phyloP scores from a whole-genome alignment of 2,329 filamentous ascomycete species.

The Ascochyta fabae region DNA sequence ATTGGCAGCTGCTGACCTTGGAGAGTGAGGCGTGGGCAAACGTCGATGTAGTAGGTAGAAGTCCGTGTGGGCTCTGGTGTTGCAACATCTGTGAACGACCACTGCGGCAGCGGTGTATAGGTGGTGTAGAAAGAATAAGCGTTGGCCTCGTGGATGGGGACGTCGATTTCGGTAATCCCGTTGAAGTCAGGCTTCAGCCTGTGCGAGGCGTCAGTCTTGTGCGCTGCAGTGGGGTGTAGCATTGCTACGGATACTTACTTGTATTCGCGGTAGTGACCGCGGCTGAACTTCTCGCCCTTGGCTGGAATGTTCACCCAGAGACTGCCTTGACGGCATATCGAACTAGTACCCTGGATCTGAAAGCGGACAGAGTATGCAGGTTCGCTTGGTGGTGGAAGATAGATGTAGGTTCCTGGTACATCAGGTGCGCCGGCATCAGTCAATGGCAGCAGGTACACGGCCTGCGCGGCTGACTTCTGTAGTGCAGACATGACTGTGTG shows the following conservation, averaged over 20 bases:
- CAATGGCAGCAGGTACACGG: slow-evolving; percentile 84
- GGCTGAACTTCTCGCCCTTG: slow-evolving; percentile 74
- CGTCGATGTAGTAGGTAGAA: slow-evolving; percentile 87
- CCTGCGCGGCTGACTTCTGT: slow-evolving; percentile 29
- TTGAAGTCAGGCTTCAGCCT: slow-evolving; percentile 94
- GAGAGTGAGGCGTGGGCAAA: slow-evolving; percentile 79
- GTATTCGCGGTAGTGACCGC: slow-evolving; percentile 83
- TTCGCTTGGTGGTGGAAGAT: slow-evolving; percentile 79
- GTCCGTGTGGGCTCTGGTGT: slow-evolving; percentile 70
- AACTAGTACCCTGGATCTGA: slow-evolving; percentile 91
- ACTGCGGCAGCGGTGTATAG: slow-evolving; percentile 83
- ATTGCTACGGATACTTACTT: slow-evolving; percentile 67
- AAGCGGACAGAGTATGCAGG: slow-evolving; percentile 81
- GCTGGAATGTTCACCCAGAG: slow-evolving; percentile 96
- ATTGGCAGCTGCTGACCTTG: slow-evolving; percentile 78
- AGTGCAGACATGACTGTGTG: slow-evolving; percentile 33
- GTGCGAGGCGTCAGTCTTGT: slow-evolving; percentile 24
- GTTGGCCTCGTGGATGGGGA: slow-evolving; percentile 82
- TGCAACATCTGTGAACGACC: slow-evolving; percentile 65
- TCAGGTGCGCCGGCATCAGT: slow-evolving; percentile 93
- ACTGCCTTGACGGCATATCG: slow-evolving; percentile 91
- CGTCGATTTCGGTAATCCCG: slow-evolving; percentile 84
- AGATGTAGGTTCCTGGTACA: slow-evolving; percentile 88
- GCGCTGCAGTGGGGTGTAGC: background rate
- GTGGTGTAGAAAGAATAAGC: slow-evolving; percentile 95